A percentile compares a stretch with the other conserved stretches of the same genome.
Conservation (phyloP, 495 filamentous ascomycete genomes). For the Podospora pseudocomata region DNA sequence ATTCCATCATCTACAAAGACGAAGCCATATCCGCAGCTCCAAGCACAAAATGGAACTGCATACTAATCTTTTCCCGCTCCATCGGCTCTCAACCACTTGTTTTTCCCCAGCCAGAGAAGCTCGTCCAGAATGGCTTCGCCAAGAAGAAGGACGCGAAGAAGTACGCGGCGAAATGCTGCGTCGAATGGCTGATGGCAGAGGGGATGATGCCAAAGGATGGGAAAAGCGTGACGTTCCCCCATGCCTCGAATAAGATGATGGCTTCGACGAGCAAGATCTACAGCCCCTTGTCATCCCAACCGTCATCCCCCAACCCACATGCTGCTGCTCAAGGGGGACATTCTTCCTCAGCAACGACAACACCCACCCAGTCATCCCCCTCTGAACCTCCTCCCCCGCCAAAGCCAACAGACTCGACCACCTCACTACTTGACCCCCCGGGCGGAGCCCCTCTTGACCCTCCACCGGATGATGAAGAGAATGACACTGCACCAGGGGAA, state of each 20-base stretch:
- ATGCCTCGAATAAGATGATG: background rate
- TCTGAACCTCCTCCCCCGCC: background rate
- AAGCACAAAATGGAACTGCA: constrained; percentile 23
- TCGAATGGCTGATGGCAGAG: constrained; percentile 36
- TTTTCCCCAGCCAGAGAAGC: background rate
- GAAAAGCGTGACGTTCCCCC: constrained; percentile 17
- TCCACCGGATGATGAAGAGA: background rate
- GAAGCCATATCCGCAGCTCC: background rate
- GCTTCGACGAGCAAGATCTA: background rate
- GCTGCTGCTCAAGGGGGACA: no score
- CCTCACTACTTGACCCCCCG: background rate
- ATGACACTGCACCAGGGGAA: background rate
- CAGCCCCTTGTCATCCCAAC: background rate
- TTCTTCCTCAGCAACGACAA: background rate
- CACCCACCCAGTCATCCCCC: background rate
- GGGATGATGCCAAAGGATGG: constrained; percentile 25
- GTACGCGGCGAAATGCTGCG: constrained; percentile 43
- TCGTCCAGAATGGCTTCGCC: constrained; percentile 25
- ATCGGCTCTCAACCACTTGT: no score
- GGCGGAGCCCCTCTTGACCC: background rate
- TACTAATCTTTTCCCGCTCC: background rate
- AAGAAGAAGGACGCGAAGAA: constrained; percentile 45
- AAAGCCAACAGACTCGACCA: background rate
- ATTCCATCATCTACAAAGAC: constrained; percentile 8
- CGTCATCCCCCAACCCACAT: background rate